Conservation (phyloP, 108 stramenopile species). For the Nitzschia sp. region DNA sequence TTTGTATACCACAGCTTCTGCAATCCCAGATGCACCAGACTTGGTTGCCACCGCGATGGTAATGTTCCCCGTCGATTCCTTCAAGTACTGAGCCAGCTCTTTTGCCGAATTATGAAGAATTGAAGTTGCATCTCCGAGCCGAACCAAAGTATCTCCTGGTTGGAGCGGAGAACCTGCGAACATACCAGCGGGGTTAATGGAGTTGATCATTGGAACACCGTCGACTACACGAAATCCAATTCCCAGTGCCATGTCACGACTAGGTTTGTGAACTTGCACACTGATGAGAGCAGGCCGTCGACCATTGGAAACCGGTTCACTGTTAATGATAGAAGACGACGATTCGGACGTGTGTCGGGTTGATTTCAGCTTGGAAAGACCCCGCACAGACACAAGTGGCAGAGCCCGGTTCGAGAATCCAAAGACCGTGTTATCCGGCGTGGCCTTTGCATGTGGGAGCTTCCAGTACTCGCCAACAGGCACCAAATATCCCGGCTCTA, state of each 20-base stretch:
- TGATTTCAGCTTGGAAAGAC: too few relatives aligned
- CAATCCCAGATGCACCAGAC: neutral
- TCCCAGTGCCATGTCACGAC: neutral
- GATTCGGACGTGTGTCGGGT: too few relatives aligned
- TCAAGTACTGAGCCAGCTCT: neutral
- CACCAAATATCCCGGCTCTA: too few relatives aligned
- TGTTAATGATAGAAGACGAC: too few relatives aligned
- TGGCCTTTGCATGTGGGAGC: too few relatives aligned
- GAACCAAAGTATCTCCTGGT: neutral
- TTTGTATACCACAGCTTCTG: conserved; percentile 9
- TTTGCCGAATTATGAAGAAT: neutral
- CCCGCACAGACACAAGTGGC: too few relatives aligned
- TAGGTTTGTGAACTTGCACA: conserved; percentile 1
- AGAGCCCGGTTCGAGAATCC: too few relatives aligned
- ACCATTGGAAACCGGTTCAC: too few relatives aligned
- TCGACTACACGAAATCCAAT: neutral
- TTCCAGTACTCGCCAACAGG: too few relatives aligned
- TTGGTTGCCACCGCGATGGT: neutral
- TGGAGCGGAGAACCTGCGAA: neutral
- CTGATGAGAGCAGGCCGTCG: conserved; percentile 2
- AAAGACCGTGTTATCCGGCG: too few relatives aligned
- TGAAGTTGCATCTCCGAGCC: neutral
- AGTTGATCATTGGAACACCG: neutral
- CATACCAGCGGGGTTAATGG: neutral
- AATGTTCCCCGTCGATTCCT: neutral